Conservation (phyloP, 306 rosid species). For the Betula pendula region DNA sequence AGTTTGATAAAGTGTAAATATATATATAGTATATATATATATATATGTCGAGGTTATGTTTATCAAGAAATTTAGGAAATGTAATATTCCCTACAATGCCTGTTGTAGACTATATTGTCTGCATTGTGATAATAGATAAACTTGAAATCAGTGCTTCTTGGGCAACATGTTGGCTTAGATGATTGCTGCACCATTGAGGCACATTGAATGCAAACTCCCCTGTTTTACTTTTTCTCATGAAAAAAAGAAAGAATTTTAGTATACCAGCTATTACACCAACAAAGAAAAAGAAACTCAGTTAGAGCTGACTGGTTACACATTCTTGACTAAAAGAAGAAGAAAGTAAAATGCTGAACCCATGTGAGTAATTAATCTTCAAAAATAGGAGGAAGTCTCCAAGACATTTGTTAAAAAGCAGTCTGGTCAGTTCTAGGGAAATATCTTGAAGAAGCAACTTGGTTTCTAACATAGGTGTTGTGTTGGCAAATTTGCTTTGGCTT, state of each 20-base stretch:
- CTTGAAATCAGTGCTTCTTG: neutral
- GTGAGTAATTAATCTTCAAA: too few species aligned
- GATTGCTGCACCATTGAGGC: neutral
- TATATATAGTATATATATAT: neutral
- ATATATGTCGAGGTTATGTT: neutral
- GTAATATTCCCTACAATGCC: neutral
- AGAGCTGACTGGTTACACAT: too few species aligned
- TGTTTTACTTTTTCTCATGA: neutral
- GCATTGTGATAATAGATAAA: slow-evolving; percentile 7
- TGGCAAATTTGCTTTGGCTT: too few species aligned
- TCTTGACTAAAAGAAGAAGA: too few species aligned
- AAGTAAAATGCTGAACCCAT: too few species aligned
- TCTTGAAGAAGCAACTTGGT: too few species aligned
- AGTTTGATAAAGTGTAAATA: slow-evolving; percentile 4
- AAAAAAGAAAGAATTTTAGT: neutral
- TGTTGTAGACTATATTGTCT: slow-evolving; percentile 1
- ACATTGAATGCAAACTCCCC: neutral
- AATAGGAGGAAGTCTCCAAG: too few species aligned
- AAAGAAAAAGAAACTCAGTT: too few species aligned
- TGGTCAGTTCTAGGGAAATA: too few species aligned
- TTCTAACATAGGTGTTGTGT: too few species aligned
- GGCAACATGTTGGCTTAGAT: neutral
- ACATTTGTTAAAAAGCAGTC: too few species aligned
- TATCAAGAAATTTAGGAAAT: slow-evolving; percentile 10
- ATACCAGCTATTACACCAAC: too few species aligned